Evolutionary conservation across 1,284 basidiomycete species (phyloP).

Genomic region (Takashimella tepidaria): DNA sequence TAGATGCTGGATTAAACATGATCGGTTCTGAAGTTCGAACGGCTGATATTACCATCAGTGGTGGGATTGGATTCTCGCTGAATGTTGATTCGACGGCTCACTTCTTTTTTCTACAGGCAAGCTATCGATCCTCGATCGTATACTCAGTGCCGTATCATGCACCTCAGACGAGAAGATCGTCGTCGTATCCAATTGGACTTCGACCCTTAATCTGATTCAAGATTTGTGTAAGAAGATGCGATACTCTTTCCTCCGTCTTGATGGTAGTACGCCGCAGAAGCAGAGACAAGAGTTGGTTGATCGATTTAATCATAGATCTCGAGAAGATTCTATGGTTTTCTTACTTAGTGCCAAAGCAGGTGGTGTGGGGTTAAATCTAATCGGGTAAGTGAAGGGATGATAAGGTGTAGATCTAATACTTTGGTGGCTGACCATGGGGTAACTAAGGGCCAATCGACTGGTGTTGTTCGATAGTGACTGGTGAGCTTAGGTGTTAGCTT

Average conservation of each 20-base stretch:
- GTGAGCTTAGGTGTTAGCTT: constrained; percentile 47
- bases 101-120: constrained; percentile 68
- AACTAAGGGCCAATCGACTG: constrained; percentile 73
- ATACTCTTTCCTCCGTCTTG: constrained; percentile 79
- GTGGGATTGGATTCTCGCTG: neutral
- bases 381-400: constrained; percentile 53
- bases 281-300: constrained; percentile 62
- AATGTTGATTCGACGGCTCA: neutral
- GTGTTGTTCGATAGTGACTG: constrained; percentile 85
- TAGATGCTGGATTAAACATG: neutral
- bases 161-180: constrained; percentile 88
- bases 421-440: constrained; percentile 10
- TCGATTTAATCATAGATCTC: constrained; percentile 37
- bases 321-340: constrained; percentile 61
- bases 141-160: constrained; percentile 62
- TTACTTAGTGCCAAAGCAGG: constrained; percentile 92
- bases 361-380: constrained; percentile 89
- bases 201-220: constrained; percentile 88
- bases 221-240: constrained; percentile 68
- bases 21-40: neutral
- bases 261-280: constrained; percentile 74
- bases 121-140: constrained; percentile 64
- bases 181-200: constrained; percentile 82
- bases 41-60: constrained; percentile 9
- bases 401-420: too few relatives aligned